Base-by-base conservation (phyloP, 1,284 basidiomycete genomes). In the Ganoderma resinaceum region DNA sequence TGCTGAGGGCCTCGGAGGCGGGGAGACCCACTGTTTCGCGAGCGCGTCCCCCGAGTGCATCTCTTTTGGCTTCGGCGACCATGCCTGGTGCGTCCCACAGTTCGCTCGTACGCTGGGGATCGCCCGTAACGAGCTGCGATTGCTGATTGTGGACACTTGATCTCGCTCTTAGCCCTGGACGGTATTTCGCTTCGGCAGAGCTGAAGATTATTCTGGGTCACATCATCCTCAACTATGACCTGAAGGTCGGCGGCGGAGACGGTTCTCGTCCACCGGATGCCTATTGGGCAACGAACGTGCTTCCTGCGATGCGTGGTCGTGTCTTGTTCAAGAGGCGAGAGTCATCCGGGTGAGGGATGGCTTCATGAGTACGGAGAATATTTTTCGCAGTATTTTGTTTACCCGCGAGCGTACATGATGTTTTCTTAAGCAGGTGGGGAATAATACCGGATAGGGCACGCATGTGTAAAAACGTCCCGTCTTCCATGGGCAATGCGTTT, bases 181-280 rank as follows among this genome's bases (percentile, higher is more conserved):
- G 84, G 3, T 85, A 84, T 76, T 85, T 86, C 70, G 84, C 84
- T 0, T 80, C 79, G 14, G 81, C 78, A 65, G 82, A 82, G 71
- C 73, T 87, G 49, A 87, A 87, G 73, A 76, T 78, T 0, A 81
- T 86, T 77, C 71, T 87, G 38, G 83, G 82, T 8, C 77, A 84
- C 65, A 72, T 85, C 18, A 67, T 86, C 4, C 42, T 84, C 40
- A 82, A 80, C 60, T 87, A 86, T 72, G 86, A 86, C 66, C 69
- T 87, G 40, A 84, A 83, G 74, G 70, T 84, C 26, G 77, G 76
- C 9, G 43, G 20, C 61, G 75, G 76, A 1, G 78, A 76, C 20
- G 75, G 75, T 3, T 66, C 73, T 20, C 73, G 76, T 16, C 80
- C 80, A 5, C 62, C 57, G 14, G 66, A 69, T 43, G 26, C 64